phyloP scores from a whole-genome alignment of 108 stramenopile genomes.

The Cyclotella atomus region DNA sequence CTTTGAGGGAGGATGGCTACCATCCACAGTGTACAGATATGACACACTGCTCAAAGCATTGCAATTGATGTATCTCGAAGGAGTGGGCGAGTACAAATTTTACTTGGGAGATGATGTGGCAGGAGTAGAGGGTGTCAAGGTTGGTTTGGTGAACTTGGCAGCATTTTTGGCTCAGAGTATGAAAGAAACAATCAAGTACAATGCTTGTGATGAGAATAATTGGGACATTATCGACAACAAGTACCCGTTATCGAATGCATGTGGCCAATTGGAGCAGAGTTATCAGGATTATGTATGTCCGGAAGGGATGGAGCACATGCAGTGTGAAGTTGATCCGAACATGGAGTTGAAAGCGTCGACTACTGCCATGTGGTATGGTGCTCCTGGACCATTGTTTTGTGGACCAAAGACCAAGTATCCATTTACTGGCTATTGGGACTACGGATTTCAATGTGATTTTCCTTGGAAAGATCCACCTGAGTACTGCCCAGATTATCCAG shows the following conservation, averaged over 20 bases:
- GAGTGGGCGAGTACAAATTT: conserved; percentile 16
- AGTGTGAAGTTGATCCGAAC: conserved; percentile 26
- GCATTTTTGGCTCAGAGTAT: conserved; percentile 46
- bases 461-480: conserved; percentile 35
- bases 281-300: conserved; percentile 21
- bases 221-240: conserved; percentile 15
- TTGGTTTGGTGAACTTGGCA: conserved; percentile 34
- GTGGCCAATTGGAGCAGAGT: conserved; percentile 17
- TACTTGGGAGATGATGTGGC: conserved; percentile 30
- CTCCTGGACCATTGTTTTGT: conserved; percentile 47
- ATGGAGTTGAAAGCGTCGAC: conserved; percentile 23
- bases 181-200: conserved; percentile 56
- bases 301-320: conserved; percentile 16
- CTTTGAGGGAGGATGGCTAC: not conserved
- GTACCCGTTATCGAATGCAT: conserved; percentile 27
- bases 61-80: conserved; percentile 5
- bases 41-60: conserved; percentile 15
- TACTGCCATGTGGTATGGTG: conserved; percentile 47
- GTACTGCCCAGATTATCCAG: conserved; percentile 27
- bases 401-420: conserved; percentile 39
- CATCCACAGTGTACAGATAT: conserved; percentile 25
- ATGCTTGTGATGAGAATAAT: conserved; percentile 47
- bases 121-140: conserved; percentile 19
- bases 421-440: conserved; percentile 31
- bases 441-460: not conserved